Conservation (phyloP, 257 asterid species). For the Ophiorrhiza pumila region DNA sequence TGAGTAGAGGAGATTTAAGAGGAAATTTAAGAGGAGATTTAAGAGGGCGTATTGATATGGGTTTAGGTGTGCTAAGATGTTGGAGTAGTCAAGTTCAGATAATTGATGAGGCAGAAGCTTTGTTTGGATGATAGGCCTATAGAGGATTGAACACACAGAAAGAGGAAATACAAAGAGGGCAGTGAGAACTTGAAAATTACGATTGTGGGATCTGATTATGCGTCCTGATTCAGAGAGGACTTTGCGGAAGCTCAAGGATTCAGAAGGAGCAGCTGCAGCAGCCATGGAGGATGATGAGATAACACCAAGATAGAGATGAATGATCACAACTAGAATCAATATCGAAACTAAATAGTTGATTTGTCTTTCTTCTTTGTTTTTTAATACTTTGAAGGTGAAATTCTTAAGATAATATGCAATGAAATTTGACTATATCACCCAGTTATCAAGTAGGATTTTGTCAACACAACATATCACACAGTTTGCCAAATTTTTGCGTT, state of each 20-base stretch:
- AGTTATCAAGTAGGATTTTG: neutral
- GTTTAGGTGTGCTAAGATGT: conserved; percentile 18
- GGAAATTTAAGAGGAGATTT: conserved; percentile 8
- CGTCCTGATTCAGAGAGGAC: conserved; percentile 47
- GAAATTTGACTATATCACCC: neutral
- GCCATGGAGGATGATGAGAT: conserved; percentile 17
- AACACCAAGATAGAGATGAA: neutral
- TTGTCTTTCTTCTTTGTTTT: neutral
- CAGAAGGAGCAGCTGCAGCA: conserved; percentile 11
- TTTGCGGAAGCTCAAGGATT: conserved; percentile 39
- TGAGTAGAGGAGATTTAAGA: conserved; percentile 18
- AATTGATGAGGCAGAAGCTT: conserved; percentile 4
- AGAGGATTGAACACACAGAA: conserved; percentile 34
- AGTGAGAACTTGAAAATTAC: conserved; percentile 48
- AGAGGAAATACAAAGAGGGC: conserved; percentile 54
- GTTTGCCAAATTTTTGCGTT: too few relatives aligned
- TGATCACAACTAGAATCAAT: too few relatives aligned
- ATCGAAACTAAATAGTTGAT: too few relatives aligned
- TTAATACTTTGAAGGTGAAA: neutral
- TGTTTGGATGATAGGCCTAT: conserved; percentile 30
- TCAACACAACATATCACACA: too few relatives aligned
- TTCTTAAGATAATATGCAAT: neutral
- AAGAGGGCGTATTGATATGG: conserved; percentile 4
- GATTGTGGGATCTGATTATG: conserved; percentile 41
- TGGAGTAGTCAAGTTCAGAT: too few relatives aligned